A percentile compares a stretch with the other conserved stretches of the same genome.
Conservation (phyloP, 176 grass and related monocot genomes). For the Saccharum officinarum region DNA sequence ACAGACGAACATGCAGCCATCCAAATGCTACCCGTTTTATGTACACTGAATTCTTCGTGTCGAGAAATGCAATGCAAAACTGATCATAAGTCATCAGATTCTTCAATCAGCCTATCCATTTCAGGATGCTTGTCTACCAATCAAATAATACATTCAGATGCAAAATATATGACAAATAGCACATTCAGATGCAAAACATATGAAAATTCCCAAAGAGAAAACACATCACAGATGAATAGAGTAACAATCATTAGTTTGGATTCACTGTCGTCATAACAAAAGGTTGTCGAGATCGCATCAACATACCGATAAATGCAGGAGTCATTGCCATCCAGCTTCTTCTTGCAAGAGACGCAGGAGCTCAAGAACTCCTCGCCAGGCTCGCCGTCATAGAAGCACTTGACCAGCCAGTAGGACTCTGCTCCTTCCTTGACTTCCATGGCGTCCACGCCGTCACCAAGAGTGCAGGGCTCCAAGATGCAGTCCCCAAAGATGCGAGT, state of each 20-base stretch:
- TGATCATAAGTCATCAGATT: not conserved
- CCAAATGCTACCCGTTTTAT: not conserved
- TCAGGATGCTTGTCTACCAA: not conserved
- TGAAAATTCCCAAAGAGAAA: not conserved
- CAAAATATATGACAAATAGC: not conserved
- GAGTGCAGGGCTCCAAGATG: slow-evolving; percentile 61
- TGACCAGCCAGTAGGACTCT: slow-evolving; percentile 61
- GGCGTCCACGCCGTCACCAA: slow-evolving; percentile 35
- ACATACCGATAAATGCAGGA: slow-evolving; percentile 64
- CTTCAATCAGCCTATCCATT: not conserved
- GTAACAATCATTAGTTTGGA: not conserved
- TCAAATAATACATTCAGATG: slow-evolving; percentile 1
- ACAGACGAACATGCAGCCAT: not conserved
- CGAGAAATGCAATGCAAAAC: not conserved
- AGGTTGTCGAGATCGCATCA: not conserved
- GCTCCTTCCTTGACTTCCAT: slow-evolving; percentile 42
- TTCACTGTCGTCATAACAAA: not conserved
- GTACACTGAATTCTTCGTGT: not conserved
- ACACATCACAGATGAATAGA: not conserved
- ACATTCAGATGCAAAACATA: not conserved
- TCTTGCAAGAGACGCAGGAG: slow-evolving; percentile 64
- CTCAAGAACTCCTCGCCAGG: slow-evolving; percentile 36
- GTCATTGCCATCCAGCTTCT: slow-evolving; percentile 61
- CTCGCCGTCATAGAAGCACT: slow-evolving; percentile 19
- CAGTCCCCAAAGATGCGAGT: slow-evolving; percentile 96